These are phyloP conservation scores for Colletotrichum sp. DNA, from an alignment of 2,329 filamentous ascomycete species.

Conservation along the genomic window DNA sequence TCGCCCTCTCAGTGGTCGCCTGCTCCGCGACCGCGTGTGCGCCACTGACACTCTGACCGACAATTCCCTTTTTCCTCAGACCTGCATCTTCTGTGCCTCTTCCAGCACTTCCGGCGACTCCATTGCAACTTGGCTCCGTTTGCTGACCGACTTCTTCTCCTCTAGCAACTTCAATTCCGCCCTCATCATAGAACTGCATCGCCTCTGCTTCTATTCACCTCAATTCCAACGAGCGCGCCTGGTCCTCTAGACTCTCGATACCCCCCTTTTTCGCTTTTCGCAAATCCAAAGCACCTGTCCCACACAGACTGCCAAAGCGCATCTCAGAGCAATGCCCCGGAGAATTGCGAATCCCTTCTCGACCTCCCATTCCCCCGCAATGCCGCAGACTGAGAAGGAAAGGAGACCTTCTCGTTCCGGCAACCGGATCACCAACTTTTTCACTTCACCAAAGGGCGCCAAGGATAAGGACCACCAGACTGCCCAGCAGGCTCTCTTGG, in stretches of 20 bases:
- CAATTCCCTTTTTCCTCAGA: constrained; percentile 11
- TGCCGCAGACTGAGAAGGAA: constrained; percentile 56
- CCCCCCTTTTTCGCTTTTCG: background rate
- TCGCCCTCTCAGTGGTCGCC: constrained; percentile 12
- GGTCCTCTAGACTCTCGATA: constrained; percentile 1
- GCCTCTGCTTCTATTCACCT: background rate
- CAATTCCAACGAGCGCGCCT: background rate
- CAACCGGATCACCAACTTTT: constrained; percentile 82
- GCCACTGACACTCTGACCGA: constrained; percentile 20
- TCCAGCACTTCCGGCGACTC: constrained; percentile 9
- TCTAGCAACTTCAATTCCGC: background rate
- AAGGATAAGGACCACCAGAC: constrained; percentile 63
- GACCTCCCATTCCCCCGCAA: constrained; percentile 51
- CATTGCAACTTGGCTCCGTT: background rate
- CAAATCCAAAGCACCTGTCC: background rate
- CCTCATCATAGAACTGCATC: constrained; percentile 8
- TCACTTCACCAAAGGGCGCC: constrained; percentile 73
- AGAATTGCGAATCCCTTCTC: constrained; percentile 63
- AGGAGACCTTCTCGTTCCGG: constrained; percentile 59
- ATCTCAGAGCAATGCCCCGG: constrained; percentile 57
- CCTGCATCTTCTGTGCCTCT: constrained; percentile 8
- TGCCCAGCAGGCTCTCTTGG: constrained; percentile 70
- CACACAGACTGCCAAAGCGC: constrained; percentile 11
- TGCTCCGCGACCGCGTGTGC: constrained; percentile 10
- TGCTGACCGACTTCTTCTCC: constrained; percentile 8